Conservation (phyloP, 1,284 basidiomycete genomes). For the Sphagnurus paluster region DNA sequence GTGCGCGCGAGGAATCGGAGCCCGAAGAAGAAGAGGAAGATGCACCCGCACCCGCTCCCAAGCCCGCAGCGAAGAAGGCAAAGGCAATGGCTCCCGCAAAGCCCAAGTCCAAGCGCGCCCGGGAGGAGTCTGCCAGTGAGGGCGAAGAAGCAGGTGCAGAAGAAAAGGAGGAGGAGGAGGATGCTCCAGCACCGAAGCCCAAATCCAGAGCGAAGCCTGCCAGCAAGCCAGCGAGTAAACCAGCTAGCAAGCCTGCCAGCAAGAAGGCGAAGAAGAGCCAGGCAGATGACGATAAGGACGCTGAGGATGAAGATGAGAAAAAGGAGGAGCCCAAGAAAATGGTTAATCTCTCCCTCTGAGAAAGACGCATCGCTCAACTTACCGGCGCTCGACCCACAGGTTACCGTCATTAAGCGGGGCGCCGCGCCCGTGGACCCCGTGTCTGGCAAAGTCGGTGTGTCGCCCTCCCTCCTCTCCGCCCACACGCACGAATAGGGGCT, state of each 20-base stretch:
- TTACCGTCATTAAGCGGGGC: constrained; percentile 58
- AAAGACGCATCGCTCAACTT: constrained; percentile 5
- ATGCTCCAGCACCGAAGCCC: no score
- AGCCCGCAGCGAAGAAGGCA: constrained; percentile 11
- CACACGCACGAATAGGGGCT: neutral
- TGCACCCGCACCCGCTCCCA: constrained; percentile 4
- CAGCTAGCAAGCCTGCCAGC: constrained; percentile 28
- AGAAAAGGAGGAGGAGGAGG: no score
- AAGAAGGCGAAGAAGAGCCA: constrained; percentile 27
- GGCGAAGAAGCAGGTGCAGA: no score
- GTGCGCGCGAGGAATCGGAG: constrained; percentile 8
- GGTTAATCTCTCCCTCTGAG: constrained; percentile 22
- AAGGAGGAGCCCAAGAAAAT: constrained; percentile 35
- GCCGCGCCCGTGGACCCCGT: constrained; percentile 58
- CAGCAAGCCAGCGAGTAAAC: no score
- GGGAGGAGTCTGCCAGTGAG: constrained; percentile 23
- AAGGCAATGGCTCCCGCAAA: no score
- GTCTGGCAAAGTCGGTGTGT: constrained; percentile 51
- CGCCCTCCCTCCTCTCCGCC: no score
- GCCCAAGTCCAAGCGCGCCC: constrained; percentile 24
- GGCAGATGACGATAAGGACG: constrained; percentile 23
- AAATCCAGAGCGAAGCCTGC: no score
- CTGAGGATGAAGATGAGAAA: constrained; percentile 20
- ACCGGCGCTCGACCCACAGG: no score
- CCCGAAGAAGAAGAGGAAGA: constrained; percentile 10